Conservation (phyloP, 805 yeast genomes). For the Candida easanensis region DNA sequence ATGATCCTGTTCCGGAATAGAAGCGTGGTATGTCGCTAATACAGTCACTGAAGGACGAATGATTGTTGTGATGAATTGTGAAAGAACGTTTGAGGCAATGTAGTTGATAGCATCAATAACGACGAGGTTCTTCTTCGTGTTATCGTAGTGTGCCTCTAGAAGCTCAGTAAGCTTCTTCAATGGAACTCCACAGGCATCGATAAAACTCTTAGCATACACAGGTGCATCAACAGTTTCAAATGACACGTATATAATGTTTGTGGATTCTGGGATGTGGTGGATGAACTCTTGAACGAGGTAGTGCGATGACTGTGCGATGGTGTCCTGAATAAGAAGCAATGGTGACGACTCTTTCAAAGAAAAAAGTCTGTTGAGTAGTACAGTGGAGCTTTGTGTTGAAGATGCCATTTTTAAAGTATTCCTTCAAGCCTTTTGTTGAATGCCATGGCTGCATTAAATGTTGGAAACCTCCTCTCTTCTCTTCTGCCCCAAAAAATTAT, state of each 20-base stretch:
- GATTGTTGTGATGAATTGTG: constrained; percentile 48
- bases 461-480: too few species aligned
- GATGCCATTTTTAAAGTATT: constrained; percentile 27
- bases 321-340: constrained; percentile 65
- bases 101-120: constrained; percentile 71
- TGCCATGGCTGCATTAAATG: too few species aligned
- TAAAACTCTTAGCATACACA: constrained; percentile 42
- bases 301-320: constrained; percentile 64
- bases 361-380: constrained; percentile 64
- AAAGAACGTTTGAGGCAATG: constrained; percentile 42
- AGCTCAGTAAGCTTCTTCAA: constrained; percentile 28
- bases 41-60: constrained; percentile 45
- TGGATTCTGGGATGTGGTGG: constrained; percentile 33
- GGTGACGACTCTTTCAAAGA: constrained; percentile 73
- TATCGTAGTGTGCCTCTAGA: constrained; percentile 13
- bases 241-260: constrained; percentile 52
- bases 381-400: constrained; percentile 41
- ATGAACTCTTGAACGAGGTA: constrained; percentile 57
- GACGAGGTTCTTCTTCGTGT: constrained; percentile 38
- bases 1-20: constrained; percentile 35
- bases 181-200: constrained; percentile 39
- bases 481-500: too few species aligned
- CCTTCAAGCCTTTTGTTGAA: too few species aligned
- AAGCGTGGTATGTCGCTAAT: constrained; percentile 46
- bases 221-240: constrained; percentile 65